phyloP scores from a whole-genome alignment of 805 yeast species.

The Huiozyma naganishii region DNA sequence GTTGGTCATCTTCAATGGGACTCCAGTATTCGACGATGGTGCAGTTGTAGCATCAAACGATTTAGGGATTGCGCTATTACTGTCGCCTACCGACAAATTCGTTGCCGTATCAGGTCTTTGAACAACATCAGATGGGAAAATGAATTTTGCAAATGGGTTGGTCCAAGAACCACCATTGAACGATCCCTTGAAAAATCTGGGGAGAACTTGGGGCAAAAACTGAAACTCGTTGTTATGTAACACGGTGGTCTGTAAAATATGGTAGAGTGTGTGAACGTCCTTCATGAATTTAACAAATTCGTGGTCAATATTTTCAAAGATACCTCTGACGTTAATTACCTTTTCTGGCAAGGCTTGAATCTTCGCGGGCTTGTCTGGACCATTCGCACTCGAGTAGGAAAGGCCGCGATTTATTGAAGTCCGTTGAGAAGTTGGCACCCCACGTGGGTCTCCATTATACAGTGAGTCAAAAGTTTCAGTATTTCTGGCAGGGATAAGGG shows the following conservation, averaged over 20 bases:
- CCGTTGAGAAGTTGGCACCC: neutral
- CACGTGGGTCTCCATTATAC: neutral
- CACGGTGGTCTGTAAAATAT: slow-evolving; percentile 17
- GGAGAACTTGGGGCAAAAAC: slow-evolving; percentile 51
- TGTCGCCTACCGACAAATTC: neutral
- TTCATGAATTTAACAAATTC: slow-evolving; percentile 24
- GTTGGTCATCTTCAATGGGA: slow-evolving; percentile 16
- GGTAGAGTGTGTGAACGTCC: slow-evolving; percentile 22
- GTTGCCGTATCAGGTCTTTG: neutral
- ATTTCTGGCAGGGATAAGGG: slow-evolving; percentile 2
- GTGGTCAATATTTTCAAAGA: slow-evolving; percentile 12
- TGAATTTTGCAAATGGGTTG: slow-evolving; percentile 44
- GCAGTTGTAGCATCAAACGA: neutral
- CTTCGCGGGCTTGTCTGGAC: neutral
- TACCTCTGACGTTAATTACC: neutral
- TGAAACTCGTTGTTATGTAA: slow-evolving; percentile 10
- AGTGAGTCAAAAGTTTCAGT: slow-evolving; percentile 1
- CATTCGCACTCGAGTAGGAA: neutral
- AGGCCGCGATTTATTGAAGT: neutral
- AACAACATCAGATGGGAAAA: slow-evolving; percentile 3
- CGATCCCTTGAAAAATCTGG: slow-evolving; percentile 53
- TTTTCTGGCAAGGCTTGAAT: neutral
- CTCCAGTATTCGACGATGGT: slow-evolving; percentile 1
- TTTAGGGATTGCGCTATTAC: neutral
- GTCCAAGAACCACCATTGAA: slow-evolving; percentile 76